A percentile compares a stretch with the other conserved stretches of the same genome.
phyloP scores from a whole-genome alignment of 768 basidiomycete species.

The Russula foetens region DNA sequence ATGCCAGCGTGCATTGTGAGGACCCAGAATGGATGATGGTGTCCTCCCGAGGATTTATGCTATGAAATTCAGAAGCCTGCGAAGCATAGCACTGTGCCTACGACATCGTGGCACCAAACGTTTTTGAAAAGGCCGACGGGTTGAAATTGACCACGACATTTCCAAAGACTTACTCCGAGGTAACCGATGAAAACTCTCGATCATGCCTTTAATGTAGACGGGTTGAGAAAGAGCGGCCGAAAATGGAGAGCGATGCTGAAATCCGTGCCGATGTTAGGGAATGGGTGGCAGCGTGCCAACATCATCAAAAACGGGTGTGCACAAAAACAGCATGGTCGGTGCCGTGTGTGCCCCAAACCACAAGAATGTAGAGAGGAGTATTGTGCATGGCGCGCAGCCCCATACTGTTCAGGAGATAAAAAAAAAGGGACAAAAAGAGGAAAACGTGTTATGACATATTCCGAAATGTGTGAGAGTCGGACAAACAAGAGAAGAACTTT shows the following conservation, averaged over 20 bases:
- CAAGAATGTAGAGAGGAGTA: not conserved
- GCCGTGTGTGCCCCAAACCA: not conserved
- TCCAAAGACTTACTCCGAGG: conserved; percentile 13
- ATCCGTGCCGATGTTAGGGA: not conserved
- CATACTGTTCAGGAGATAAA: not conserved
- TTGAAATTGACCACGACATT: conserved; percentile 11
- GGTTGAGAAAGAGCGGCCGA: conserved; percentile 17
- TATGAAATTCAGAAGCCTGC: conserved; percentile 14
- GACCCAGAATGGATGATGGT: conserved; percentile 9
- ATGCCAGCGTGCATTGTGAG: conserved; percentile 17
- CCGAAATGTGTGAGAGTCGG: not conserved
- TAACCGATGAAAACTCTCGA: conserved; percentile 15
- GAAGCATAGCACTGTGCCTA: conserved; percentile 16
- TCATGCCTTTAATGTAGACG: conserved; percentile 17
- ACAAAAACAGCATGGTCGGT: conserved; percentile 1
- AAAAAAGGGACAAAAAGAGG: not conserved
- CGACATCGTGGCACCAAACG: conserved; percentile 11
- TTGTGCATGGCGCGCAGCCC: not conserved
- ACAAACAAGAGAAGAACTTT: not conserved
- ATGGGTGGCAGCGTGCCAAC: conserved; percentile 6
- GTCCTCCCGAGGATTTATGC: conserved; percentile 16
- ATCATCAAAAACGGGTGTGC: conserved; percentile 3
- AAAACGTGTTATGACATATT: conserved; percentile 5
- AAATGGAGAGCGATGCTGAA: conserved; percentile 10
- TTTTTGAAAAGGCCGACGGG: conserved; percentile 1